phyloP scores from a whole-genome alignment of 805 yeast genomes.

The Candida namnaoensis region DNA sequence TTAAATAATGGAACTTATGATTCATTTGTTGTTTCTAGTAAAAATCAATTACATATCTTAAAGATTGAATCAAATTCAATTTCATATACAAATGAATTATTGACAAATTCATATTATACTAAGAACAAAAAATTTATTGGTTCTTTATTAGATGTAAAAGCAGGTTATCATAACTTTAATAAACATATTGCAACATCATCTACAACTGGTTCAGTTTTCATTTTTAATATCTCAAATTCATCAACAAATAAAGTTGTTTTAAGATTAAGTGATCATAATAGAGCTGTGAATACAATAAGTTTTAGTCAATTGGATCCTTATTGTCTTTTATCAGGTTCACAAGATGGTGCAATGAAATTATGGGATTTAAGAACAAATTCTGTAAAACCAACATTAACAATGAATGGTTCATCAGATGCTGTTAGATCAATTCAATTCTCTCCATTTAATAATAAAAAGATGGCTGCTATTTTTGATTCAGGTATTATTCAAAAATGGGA shows the following conservation, averaged over 20 bases:
- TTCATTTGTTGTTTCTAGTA: conserved; percentile 31
- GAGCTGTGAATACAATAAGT: conserved; percentile 37
- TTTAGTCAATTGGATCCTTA: conserved; percentile 29
- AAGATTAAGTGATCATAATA: conserved; percentile 30
- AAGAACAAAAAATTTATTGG: conserved; percentile 28
- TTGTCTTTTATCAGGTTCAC: conserved; percentile 55
- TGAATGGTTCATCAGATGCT: conserved; percentile 65
- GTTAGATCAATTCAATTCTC: conserved; percentile 47
- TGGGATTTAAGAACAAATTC: conserved; percentile 58
- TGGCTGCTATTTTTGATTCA: conserved; percentile 80
- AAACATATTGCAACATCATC: conserved; percentile 33
- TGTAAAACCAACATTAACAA: conserved; percentile 38
- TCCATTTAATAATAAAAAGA: conserved; percentile 41
- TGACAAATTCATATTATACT: conserved; percentile 15
- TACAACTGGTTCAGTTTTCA: conserved; percentile 37
- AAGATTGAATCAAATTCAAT: conserved; percentile 22
- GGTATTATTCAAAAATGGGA: conserved; percentile 89
- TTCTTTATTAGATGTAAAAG: conserved; percentile 31
- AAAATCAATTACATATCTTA: conserved; percentile 29
- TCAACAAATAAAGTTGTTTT: conserved; percentile 20
- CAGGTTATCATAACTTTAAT: conserved; percentile 31
- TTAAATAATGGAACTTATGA: conserved; percentile 12
- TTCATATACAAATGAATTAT: conserved; percentile 25
- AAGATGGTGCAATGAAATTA: conserved; percentile 67
- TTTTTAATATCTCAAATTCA: conserved; percentile 18